phyloP scores from a whole-genome alignment of 805 yeast species.

The Yarrowia porcina region DNA sequence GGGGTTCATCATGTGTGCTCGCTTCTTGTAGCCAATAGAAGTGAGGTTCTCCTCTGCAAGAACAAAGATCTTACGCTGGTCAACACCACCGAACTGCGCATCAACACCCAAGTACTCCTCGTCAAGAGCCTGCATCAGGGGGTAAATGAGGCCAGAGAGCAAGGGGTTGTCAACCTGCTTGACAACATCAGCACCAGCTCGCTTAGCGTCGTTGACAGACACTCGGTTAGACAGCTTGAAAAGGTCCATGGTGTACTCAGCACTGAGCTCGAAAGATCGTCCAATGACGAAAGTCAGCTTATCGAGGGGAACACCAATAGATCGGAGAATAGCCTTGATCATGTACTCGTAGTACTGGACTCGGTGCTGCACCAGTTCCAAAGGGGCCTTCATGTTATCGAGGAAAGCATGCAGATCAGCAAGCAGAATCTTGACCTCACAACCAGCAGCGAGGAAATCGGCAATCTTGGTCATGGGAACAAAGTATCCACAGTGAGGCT shows the following conservation, averaged over 20 bases:
- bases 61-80: constrained; percentile 95
- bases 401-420: constrained; percentile 97
- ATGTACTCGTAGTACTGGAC: constrained; percentile 83
- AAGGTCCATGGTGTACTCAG: constrained; percentile 82
- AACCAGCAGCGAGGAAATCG: constrained; percentile 91
- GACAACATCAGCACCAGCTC: constrained; percentile 99
- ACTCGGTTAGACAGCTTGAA: constrained; percentile 81
- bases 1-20: constrained; percentile 97
- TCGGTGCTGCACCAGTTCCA: constrained; percentile 84
- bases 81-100: constrained; percentile 98
- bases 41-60: constrained; percentile 93
- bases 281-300: constrained; percentile 81
- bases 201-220: constrained; percentile 91
- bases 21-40: constrained; percentile 84
- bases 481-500: constrained; percentile 97
- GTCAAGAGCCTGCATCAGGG: constrained; percentile 97
- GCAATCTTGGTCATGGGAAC: constrained; percentile 98
- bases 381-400: constrained; percentile 97
- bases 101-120: constrained; percentile 86
- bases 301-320: constrained; percentile 90
- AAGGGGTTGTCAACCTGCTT: constrained; percentile 95
- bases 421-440: constrained; percentile 83
- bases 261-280: constrained; percentile 77
- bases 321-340: constrained; percentile 77
- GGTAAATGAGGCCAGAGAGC: constrained; percentile 89